Percentiles rank a stretch among this genome's conserved stretches.
Conservation (phyloP, 192 early-diverging fungal species). For the Coemansia sp. region DNA sequence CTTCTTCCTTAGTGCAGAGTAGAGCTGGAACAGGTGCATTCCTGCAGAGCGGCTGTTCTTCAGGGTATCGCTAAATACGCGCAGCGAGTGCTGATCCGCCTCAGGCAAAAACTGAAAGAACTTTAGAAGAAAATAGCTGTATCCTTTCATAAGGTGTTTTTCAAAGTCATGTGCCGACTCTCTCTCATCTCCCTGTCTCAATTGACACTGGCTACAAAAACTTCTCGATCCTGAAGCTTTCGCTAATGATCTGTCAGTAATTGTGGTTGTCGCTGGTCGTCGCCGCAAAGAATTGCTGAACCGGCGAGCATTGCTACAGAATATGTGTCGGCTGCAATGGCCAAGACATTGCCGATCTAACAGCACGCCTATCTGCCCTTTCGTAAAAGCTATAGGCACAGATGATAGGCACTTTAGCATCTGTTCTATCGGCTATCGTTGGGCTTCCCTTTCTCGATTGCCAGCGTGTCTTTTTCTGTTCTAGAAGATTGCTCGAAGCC, state of each 20-base stretch:
- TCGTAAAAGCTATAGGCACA: not conserved
- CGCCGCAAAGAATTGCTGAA: not conserved
- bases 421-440: not conserved
- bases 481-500: not conserved
- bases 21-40: conserved; percentile 16
- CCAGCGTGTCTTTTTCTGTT: not conserved
- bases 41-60: conserved; percentile 1
- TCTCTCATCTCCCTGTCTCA: not conserved
- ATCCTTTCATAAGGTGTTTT: conserved; percentile 22
- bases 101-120: conserved; percentile 34
- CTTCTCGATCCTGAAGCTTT: not conserved
- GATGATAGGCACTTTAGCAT: not conserved
- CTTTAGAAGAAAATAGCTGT: conserved; percentile 43
- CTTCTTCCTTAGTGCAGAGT: conserved; percentile 17
- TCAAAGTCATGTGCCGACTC: conserved; percentile 9
- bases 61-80: conserved; percentile 31
- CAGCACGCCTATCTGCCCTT: not conserved
- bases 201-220: not conserved
- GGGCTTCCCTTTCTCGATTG: not conserved
- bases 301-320: not conserved
- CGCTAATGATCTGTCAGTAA: not conserved
- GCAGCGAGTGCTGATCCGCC: conserved; percentile 24
- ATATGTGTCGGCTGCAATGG: not conserved
- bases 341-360: not conserved
- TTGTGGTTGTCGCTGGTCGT: not conserved